Base-by-base conservation (phyloP, 2,329 filamentous ascomycete genomes). In the Claviceps cyperi region DNA sequence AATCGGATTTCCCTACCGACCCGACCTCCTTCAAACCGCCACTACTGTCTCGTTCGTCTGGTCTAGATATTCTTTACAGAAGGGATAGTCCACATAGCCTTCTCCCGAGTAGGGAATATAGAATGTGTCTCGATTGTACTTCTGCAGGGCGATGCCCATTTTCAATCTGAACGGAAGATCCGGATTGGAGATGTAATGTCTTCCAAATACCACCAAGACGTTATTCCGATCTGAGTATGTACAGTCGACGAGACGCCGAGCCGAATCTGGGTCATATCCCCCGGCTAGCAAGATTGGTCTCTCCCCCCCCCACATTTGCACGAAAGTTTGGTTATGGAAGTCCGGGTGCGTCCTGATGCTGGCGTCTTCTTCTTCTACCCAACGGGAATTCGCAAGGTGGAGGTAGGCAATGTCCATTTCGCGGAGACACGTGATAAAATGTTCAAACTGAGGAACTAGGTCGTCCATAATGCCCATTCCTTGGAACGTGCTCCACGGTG, bases 401-500 rank as follows among this genome's bases (percentile, higher is more conserved):
- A 83, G 59, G 58, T 80, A 85, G 0, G 79, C 73, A 14, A 86
- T 64, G 1, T 73, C 69, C 1, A 81, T 60, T 24, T 66, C 62
- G 49, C 70, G 73, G 11, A 80, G 64, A 41, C 73, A 69, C 35
- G 64, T 57, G 41, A 79, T 69, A 7, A 84, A 59, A 56, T 85
- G 69, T 0, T 66, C 66, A 58, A 84, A 86, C 53, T 86, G 80
- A 0, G 80, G 76, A 8, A 77, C 58, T 0, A 81, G 80, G 43
- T 86, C 71, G 0, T 62, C 55, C 77, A 84, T 83, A n/a, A 35
- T 47, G 3, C 66, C 65, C 80, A 85, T 81, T 35, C 72, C 73
- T 52, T 84, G 78, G 64, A 80, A 84, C 0, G 64, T 63, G 47
- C 72, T 76, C 66, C 74, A 84, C 0, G 81, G 82, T 2, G 70